Percentiles rank a stretch among this genome's conserved stretches.
Conservation (phyloP, 2,329 filamentous ascomycete species). For the Metarhizium album region DNA sequence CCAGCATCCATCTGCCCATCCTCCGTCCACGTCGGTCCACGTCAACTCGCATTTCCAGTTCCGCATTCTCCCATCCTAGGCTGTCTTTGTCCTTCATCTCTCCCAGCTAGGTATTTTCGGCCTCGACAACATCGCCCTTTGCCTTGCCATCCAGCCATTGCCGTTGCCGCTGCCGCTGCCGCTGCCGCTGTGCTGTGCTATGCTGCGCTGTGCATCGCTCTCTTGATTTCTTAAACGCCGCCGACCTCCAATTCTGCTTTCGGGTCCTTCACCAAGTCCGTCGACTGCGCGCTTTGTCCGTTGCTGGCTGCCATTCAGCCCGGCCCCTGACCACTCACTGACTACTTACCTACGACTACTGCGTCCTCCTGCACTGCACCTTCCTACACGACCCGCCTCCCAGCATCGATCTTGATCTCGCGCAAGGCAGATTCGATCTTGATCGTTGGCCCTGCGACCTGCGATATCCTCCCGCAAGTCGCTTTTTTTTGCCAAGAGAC, state of each 20-base stretch:
- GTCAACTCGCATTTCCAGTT: not conserved
- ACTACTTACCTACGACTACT: too few species aligned
- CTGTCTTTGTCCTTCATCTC: conserved; percentile 6
- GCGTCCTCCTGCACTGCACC: not conserved
- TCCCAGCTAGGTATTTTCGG: conserved; percentile 3
- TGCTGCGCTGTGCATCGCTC: not conserved
- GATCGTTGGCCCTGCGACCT: conserved; percentile 5
- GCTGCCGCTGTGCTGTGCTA: conserved; percentile 1
- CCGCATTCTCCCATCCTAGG: conserved; percentile 5
- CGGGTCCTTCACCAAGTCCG: not conserved
- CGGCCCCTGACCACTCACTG: too few species aligned
- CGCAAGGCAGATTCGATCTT: conserved; percentile 11
- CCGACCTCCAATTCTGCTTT: not conserved
- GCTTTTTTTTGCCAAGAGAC: too few species aligned
- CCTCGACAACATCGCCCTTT: conserved; percentile 2
- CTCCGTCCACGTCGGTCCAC: not conserved
- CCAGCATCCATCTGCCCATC: conserved; percentile 4
- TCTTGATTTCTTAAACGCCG: not conserved
- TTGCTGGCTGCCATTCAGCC: not conserved
- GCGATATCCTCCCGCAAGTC: conserved; percentile 6
- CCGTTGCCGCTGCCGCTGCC: too few species aligned
- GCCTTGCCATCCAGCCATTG: conserved; percentile 1
- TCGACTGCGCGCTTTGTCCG: not conserved
- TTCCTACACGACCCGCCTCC: not conserved
- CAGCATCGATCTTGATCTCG: not conserved